Percentiles rank a stretch among this genome's conserved stretches.
phyloP scores from a whole-genome alignment of 805 yeast species.

The Brettanomyces bruxellensis region DNA sequence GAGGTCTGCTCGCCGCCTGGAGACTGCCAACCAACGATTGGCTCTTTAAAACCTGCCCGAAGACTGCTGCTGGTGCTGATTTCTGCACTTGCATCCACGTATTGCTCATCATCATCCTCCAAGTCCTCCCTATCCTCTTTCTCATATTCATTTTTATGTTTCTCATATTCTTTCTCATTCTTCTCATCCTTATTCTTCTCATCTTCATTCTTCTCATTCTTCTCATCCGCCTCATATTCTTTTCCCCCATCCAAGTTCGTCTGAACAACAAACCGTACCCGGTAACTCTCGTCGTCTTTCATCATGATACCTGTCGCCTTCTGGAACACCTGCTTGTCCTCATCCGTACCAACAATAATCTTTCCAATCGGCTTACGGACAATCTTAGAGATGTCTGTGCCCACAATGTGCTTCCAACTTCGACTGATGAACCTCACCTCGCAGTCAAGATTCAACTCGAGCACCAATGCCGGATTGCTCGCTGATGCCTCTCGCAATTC shows the following conservation, averaged over 20 bases:
- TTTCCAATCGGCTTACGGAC: constrained; percentile 47
- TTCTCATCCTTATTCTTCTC: too few species aligned
- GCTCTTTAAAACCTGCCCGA: too few species aligned
- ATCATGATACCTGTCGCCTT: constrained; percentile 66
- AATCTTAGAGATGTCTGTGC: constrained; percentile 51
- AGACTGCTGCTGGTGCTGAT: too few species aligned
- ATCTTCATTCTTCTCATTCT: too few species aligned
- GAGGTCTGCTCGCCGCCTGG: background rate
- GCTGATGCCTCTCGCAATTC: constrained; percentile 59
- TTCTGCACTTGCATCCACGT: too few species aligned
- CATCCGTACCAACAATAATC: constrained; percentile 55
- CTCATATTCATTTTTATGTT: background rate
- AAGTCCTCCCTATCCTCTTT: background rate
- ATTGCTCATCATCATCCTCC: too few species aligned
- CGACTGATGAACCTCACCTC: constrained; percentile 64
- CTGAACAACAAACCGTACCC: constrained; percentile 58
- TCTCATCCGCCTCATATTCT: too few species aligned
- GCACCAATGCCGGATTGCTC: constrained; percentile 62
- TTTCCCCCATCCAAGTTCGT: constrained; percentile 13
- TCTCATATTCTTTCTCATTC: too few species aligned
- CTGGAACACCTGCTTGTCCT: constrained; percentile 59
- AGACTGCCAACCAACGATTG: too few species aligned
- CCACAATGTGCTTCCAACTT: constrained; percentile 74
- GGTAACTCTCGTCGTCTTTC: constrained; percentile 64
- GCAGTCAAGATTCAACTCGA: constrained; percentile 79